These are phyloP conservation scores for Lagerstroemia speciosa DNA, from an alignment of 345 rosid species.

Conservation along the genomic window DNA sequence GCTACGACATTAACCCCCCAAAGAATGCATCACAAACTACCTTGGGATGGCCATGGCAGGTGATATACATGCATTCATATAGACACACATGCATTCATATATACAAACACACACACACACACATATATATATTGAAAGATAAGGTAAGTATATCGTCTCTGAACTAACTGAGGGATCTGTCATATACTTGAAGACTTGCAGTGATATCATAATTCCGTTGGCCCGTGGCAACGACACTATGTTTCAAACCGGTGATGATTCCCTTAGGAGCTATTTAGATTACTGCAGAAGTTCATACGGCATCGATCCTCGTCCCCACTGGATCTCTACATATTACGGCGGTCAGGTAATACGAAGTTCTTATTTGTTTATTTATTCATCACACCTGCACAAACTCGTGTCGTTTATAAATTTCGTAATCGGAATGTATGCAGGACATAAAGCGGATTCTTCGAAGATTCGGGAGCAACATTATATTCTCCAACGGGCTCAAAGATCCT, in stretches of 20 bases:
- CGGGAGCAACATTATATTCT: conserved; percentile 53
- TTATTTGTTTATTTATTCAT: neutral
- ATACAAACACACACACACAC: no score
- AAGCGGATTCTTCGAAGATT: conserved; percentile 33
- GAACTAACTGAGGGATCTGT: neutral
- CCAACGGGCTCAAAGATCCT: conserved; percentile 51
- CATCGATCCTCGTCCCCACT: conserved; percentile 41
- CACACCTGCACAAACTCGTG: neutral
- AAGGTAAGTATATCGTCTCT: no score
- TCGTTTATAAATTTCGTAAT: neutral
- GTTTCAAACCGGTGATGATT: conserved; percentile 39
- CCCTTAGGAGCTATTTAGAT: conserved; percentile 22
- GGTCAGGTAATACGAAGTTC: conserved; percentile 30
- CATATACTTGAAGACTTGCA: conserved; percentile 20
- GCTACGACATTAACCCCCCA: conserved; percentile 20
- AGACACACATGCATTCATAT: no score
- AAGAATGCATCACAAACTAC: conserved; percentile 6
- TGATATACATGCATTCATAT: conserved; percentile 4
- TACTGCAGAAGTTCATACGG: conserved; percentile 30
- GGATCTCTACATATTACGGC: conserved; percentile 47
- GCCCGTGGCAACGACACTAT: conserved; percentile 44
- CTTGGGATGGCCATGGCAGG: conserved; percentile 49
- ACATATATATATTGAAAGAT: no score
- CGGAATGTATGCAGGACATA: conserved; percentile 24
- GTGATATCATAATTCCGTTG: no score